These are phyloP conservation scores for Patellaria atrata DNA, from an alignment of 495 filamentous ascomycete species.

Conservation along the genomic window DNA sequence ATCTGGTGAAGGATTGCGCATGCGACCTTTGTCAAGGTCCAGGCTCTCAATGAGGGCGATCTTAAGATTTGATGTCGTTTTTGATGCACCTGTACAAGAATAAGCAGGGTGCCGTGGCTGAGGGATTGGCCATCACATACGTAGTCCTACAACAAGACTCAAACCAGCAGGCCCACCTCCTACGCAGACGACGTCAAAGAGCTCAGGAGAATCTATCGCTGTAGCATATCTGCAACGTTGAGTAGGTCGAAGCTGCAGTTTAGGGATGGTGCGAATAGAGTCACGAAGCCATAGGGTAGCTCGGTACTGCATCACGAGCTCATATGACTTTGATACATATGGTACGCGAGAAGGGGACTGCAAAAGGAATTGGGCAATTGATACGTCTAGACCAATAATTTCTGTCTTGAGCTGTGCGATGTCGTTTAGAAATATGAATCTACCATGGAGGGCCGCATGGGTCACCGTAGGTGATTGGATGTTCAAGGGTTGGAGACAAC, in stretches of 20 bases:
- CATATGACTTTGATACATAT: slow-evolving; percentile 4
- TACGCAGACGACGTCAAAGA: slow-evolving; percentile 92
- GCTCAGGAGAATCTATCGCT: slow-evolving; percentile 30
- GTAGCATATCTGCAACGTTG: slow-evolving; percentile 12
- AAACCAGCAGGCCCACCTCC: slow-evolving; percentile 94
- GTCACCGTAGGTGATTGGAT: no score
- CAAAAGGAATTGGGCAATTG: no score
- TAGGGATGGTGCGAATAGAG: neutral
- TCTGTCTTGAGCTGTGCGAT: no score
- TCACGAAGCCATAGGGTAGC: slow-evolving; percentile 5
- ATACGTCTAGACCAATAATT: no score
- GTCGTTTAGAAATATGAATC: no score
- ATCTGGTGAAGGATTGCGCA: slow-evolving; percentile 44
- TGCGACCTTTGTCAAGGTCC: slow-evolving; percentile 51
- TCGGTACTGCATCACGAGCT: slow-evolving; percentile 18
- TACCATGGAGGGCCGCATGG: no score
- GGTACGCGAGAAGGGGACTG: no score
- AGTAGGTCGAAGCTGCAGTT: neutral
- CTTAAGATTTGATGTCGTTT: slow-evolving; percentile 58
- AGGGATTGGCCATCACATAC: slow-evolving; percentile 35
- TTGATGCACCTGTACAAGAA: slow-evolving; percentile 40
- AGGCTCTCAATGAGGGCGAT: slow-evolving; percentile 85
- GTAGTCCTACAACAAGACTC: slow-evolving; percentile 71
- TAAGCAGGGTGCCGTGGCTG: neutral
- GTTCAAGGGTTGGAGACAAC: no score